Percentiles rank a stretch among this genome's conserved stretches.
Evolutionary conservation across 139 green algal species (phyloP).

Genomic region (Chlamydomonas sphaeroides): DNA sequence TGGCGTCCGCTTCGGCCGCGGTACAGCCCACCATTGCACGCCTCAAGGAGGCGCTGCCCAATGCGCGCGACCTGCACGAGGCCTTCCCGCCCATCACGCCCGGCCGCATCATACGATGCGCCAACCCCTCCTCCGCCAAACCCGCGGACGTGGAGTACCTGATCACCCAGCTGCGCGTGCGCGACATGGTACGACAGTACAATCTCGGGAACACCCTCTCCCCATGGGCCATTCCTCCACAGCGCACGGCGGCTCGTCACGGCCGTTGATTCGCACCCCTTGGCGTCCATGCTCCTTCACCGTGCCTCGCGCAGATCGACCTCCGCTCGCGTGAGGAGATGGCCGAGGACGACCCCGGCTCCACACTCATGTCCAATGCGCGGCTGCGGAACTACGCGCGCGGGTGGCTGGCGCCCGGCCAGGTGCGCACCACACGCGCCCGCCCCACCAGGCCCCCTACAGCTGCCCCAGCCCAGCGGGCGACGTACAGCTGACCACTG

Average conservation of each 20-base stretch:
- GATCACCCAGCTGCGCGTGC: slow-evolving; percentile 14
- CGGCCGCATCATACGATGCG: slow-evolving; percentile 32
- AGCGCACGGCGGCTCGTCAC: not conserved
- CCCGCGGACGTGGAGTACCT: not conserved
- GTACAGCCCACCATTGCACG: not conserved
- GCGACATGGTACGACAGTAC: slow-evolving; percentile 16
- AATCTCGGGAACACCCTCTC: too few species aligned
- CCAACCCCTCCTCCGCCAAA: slow-evolving; percentile 20
- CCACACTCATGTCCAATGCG: not conserved
- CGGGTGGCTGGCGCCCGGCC: slow-evolving; percentile 7
- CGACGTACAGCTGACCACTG: too few species aligned
- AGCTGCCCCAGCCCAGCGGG: too few species aligned
- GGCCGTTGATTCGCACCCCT: not conserved
- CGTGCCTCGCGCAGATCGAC: slow-evolving; percentile 35
- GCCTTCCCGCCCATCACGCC: slow-evolving; percentile 28
- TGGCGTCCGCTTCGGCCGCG: not conserved
- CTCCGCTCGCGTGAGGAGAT: slow-evolving; percentile 25
- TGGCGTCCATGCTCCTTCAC: not conserved
- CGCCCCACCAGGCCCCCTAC: too few species aligned
- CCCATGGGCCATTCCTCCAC: too few species aligned
- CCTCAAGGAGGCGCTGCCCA: not conserved
- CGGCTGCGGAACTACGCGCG: not conserved
- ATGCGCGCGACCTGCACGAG: slow-evolving; percentile 21
- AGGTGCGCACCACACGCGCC: too few species aligned
- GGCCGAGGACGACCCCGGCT: slow-evolving; percentile 28